Percentiles rank a stretch among this genome's conserved stretches.
Conservation (phyloP, 2,329 filamentous ascomycete species). For the Venturia asperata region DNA sequence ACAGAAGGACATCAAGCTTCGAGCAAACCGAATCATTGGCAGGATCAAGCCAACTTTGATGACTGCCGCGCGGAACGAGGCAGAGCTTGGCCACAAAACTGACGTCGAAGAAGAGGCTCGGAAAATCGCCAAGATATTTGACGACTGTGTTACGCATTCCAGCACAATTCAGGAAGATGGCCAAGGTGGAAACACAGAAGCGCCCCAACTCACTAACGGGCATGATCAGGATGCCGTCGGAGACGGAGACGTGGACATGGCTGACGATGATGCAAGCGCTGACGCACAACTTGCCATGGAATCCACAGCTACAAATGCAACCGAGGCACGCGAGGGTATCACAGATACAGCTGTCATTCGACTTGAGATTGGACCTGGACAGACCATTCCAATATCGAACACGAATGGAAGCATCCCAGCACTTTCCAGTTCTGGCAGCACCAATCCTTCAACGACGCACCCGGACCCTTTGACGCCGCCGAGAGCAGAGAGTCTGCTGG, state of each 20-base stretch:
- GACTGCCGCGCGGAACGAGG: slow-evolving; percentile 68
- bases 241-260: slow-evolving; percentile 20
- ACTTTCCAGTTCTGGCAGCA: slow-evolving; percentile 26
- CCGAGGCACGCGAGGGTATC: slow-evolving; percentile 1
- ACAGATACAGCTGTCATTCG: slow-evolving; percentile 13
- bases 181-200: slow-evolving; percentile 22
- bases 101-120: slow-evolving; percentile 57
- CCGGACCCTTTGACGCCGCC: slow-evolving; percentile 57
- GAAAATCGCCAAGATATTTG: slow-evolving; percentile 64
- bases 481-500: slow-evolving; percentile 45
- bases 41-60: slow-evolving; percentile 72
- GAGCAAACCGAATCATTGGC: slow-evolving; percentile 87
- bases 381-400: slow-evolving; percentile 20
- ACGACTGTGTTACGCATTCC: slow-evolving; percentile 44
- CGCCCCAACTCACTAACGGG: background rate
- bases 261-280: slow-evolving; percentile 13
- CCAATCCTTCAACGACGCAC: slow-evolving; percentile 37
- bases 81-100: slow-evolving; percentile 66
- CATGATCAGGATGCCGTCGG: slow-evolving; percentile 15
- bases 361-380: slow-evolving; percentile 14
- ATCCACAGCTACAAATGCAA: slow-evolving; percentile 11
- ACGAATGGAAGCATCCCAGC: slow-evolving; percentile 23
- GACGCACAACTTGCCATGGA: background rate
- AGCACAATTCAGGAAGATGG: slow-evolving; percentile 23
- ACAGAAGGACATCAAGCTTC: slow-evolving; percentile 70